These are phyloP conservation scores for Ophiocytium majus DNA, from an alignment of 352 stramenopile species.

Conservation along the genomic window DNA sequence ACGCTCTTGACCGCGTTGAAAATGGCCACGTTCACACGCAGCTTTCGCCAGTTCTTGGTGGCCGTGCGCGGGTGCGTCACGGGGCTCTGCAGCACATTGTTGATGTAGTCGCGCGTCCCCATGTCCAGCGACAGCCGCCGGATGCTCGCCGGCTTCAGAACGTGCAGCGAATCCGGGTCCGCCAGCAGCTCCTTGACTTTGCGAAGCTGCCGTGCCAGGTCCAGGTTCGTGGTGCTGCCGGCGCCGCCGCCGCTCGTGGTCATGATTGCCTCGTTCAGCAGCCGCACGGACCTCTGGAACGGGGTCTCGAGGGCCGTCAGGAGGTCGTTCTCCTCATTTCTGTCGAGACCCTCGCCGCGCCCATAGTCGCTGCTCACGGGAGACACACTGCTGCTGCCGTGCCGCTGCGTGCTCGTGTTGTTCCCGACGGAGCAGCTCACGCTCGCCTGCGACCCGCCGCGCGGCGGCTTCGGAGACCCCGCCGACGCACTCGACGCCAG, in stretches of 20 bases:
- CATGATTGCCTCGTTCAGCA: conserved; percentile 37
- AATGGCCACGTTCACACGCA: conserved; percentile 37
- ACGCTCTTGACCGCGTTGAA: conserved; percentile 22
- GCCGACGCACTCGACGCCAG: neutral
- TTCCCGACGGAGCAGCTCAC: neutral
- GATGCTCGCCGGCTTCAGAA: conserved; percentile 34
- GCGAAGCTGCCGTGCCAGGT: conserved; percentile 37
- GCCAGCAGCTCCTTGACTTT: conserved; percentile 44
- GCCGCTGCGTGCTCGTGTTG: neutral
- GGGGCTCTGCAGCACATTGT: conserved; percentile 47
- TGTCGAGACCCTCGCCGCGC: neutral
- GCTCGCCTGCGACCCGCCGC: neutral
- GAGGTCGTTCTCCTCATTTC: conserved; percentile 31
- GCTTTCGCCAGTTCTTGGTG: conserved; percentile 34
- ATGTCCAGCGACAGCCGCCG: conserved; percentile 35
- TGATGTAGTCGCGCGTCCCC: conserved; percentile 45
- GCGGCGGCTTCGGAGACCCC: neutral
- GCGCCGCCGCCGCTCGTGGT: neutral
- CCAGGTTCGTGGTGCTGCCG: conserved; percentile 20
- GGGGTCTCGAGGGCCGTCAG: conserved; percentile 44
- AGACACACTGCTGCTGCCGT: neutral
- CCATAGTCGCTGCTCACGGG: neutral
- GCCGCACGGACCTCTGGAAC: conserved; percentile 44
- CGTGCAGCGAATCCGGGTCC: conserved; percentile 48
- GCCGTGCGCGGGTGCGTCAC: neutral